Evolutionary conservation across 768 basidiomycete species (phyloP).

Genomic region (Cantharellus anzutake): DNA sequence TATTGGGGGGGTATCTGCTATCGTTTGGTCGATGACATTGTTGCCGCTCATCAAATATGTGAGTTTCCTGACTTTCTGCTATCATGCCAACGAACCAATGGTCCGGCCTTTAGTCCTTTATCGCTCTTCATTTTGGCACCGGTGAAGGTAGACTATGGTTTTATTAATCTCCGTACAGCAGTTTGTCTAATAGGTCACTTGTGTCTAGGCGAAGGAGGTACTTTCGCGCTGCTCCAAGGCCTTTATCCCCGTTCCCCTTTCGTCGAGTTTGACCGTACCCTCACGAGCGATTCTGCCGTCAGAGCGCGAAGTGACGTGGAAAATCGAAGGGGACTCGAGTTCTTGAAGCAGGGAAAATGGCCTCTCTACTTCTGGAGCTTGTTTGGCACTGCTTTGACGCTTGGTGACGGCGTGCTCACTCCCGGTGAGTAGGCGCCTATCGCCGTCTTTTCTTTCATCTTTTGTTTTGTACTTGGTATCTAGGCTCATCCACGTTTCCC

Average conservation of each 20-base stretch:
- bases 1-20: constrained; percentile 44
- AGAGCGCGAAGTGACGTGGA: background rate
- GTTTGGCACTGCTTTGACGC: constrained; percentile 34
- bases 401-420: constrained; percentile 50
- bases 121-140: constrained; percentile 32
- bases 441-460: background rate
- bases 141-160: constrained; percentile 23
- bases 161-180: background rate
- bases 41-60: constrained; percentile 49
- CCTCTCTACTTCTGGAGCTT: background rate
- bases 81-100: background rate
- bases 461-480: background rate
- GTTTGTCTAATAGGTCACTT: background rate
- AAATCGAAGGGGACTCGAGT: background rate
- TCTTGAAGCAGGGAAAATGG: background rate
- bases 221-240: constrained; percentile 45
- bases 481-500: background rate
- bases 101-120: constrained; percentile 21
- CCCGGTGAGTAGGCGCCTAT: constrained; percentile 15
- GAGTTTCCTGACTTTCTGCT: constrained; percentile 7
- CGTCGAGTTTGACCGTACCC: constrained; percentile 30
- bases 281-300: constrained; percentile 26
- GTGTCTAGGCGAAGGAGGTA: constrained; percentile 40
- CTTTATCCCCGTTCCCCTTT: constrained; percentile 30
- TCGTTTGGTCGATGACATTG: constrained; percentile 44